phyloP scores from a whole-genome alignment of 805 yeast genomes.

The Lipomyces orientalis region DNA sequence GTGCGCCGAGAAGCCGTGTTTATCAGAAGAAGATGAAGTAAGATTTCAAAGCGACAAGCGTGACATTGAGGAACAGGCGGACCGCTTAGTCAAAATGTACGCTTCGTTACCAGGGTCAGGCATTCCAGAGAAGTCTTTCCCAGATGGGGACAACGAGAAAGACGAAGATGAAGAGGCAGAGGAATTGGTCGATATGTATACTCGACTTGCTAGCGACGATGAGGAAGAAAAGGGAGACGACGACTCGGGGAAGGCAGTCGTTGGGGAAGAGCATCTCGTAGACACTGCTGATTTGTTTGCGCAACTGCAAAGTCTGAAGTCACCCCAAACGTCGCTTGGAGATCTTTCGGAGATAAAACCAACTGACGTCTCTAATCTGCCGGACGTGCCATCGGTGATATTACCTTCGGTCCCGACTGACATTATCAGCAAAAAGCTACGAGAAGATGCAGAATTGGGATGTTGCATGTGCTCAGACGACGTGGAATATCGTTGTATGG shows the following conservation, averaged over 20 bases:
- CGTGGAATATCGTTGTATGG: slow-evolving; percentile 32
- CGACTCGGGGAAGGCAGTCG: background rate
- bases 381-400: slow-evolving; percentile 21
- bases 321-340: slow-evolving; percentile 7
- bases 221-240: slow-evolving; percentile 19
- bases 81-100: slow-evolving; percentile 24
- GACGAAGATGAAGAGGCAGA: slow-evolving; percentile 33
- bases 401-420: slow-evolving; percentile 25
- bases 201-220: slow-evolving; percentile 24
- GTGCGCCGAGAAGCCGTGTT: background rate
- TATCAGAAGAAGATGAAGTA: background rate
- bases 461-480: slow-evolving; percentile 37
- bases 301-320: slow-evolving; percentile 21
- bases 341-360: background rate
- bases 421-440: slow-evolving; percentile 19
- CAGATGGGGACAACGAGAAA: slow-evolving; percentile 13
- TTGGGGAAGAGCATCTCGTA: background rate
- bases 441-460: slow-evolving; percentile 34
- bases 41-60: slow-evolving; percentile 21
- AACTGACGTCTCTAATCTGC: slow-evolving; percentile 2
- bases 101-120: slow-evolving; percentile 18
- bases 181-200: slow-evolving; percentile 31
- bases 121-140: background rate
- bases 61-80: slow-evolving; percentile 32
- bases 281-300: slow-evolving; percentile 18